Base-by-base conservation (phyloP, 2,329 filamentous ascomycete genomes). In the Herpotrichia juniperi region DNA sequence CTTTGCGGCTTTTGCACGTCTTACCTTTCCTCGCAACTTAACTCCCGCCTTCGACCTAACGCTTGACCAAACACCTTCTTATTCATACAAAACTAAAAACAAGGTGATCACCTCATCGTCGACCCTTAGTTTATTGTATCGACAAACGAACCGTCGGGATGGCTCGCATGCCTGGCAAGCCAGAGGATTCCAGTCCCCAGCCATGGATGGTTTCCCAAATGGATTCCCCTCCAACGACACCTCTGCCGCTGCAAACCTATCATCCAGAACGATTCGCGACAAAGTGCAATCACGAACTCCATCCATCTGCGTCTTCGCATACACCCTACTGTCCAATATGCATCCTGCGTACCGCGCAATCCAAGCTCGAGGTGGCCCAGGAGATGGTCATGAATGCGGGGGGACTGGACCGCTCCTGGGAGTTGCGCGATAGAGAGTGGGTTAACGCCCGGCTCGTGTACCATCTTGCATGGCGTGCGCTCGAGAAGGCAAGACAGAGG, bases 241-340 rank as follows among this genome's bases (percentile, higher is more conserved):
- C 37, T 16, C 21, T 21, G 4, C 28, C 28, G n/a, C 28, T 43
- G 40, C n/a, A 9, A 24, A 17, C 26, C 24, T 19, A 26, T 5
- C 48, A 46, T 34, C 32, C 42, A 10, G 16, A 22, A 21, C 42
- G 25, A 19, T 46, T 28, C 21, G 64, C 65, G 19, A 63, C 52
- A 21, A 56, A 44, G 28, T 70, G 66, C 46, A 50, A 56, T 8
- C 67, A 69, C 51, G 22, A 21, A 8, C 43, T 68, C 14, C 65
- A 69, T 34, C 58, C 57, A 14, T 64, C 59, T 8, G 56, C 48
- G 14, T 30, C 62, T 2, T 11, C 37, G n/a, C 63, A 55, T 32
- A 64, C 57, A 1, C 62, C 58, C 1, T 45, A 40, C 47, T 71
- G 65, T 39, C 54, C 62, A 16, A 30, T 19, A 17, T 68, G 64